Evolutionary conservation across 2,329 filamentous ascomycete species (phyloP).

Genomic region (Fusarium caatingaense): DNA sequence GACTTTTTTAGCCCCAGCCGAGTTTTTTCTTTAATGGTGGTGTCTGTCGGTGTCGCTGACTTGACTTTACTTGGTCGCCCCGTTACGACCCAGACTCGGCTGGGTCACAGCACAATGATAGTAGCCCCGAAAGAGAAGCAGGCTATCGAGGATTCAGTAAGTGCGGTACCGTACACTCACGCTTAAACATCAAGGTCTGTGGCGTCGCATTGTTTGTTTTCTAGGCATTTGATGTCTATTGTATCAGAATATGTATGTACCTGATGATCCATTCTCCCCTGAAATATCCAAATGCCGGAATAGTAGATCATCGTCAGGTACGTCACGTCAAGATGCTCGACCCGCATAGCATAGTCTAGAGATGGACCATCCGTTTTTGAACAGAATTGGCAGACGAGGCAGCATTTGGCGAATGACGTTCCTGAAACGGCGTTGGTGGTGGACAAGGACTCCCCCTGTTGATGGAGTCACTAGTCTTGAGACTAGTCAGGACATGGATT

Average conservation of each 20-base stretch:
- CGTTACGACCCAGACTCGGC: slow-evolving; percentile 16
- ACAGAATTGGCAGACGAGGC: slow-evolving; percentile 9
- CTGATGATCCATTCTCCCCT: slow-evolving; percentile 24
- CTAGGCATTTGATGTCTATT: background rate
- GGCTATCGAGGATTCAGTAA: slow-evolving; percentile 25
- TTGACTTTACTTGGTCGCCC: slow-evolving; percentile 21
- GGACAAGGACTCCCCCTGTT: slow-evolving; percentile 35
- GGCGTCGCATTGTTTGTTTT: slow-evolving; percentile 7
- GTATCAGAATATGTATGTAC: background rate
- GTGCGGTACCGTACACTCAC: too few relatives aligned
- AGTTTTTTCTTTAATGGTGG: slow-evolving; percentile 7
- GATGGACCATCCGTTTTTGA: slow-evolving; percentile 4
- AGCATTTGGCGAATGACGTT: slow-evolving; percentile 43
- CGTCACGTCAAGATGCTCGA: slow-evolving; percentile 25
- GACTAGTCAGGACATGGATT: slow-evolving; percentile 41
- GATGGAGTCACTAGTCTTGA: slow-evolving; percentile 32
- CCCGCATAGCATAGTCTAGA: background rate
- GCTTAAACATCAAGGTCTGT: slow-evolving; percentile 7
- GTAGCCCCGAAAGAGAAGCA: slow-evolving; percentile 15
- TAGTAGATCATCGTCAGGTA: slow-evolving; percentile 27
- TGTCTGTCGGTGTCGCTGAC: slow-evolving; percentile 27
- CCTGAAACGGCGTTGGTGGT: slow-evolving; percentile 45
- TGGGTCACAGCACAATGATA: background rate
- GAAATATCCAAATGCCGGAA: slow-evolving; percentile 13
- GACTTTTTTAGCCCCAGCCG: slow-evolving; percentile 15